Evolutionary conservation across 306 rosid species (phyloP).

Genomic region (Abrus precatorius): DNA sequence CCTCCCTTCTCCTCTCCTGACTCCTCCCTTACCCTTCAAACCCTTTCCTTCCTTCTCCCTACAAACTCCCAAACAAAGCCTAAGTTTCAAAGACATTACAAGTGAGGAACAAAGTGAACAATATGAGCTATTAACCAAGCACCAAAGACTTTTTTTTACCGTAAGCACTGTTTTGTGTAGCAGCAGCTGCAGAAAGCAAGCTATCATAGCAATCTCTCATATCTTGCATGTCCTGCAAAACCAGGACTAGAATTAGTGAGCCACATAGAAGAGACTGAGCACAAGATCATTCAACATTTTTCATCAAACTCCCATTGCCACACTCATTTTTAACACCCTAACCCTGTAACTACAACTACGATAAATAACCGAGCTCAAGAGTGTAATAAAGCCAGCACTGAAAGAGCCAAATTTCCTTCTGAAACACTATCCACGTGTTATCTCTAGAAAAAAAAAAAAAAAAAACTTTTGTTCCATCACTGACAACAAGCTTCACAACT

Average conservation of each 20-base stretch:
- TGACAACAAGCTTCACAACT: background rate
- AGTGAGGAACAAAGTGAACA: slow-evolving; percentile 9
- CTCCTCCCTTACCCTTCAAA: too few relatives aligned
- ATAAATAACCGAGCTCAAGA: background rate
- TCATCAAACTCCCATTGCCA: background rate
- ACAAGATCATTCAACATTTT: background rate
- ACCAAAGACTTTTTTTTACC: slow-evolving; percentile 55
- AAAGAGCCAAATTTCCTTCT: slow-evolving; percentile 26
- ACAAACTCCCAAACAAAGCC: too few relatives aligned
- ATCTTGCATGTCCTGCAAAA: slow-evolving; percentile 80
- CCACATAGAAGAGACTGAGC: background rate
- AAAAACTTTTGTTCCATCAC: background rate
- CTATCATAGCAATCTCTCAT: slow-evolving; percentile 90
- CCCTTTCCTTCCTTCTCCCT: too few relatives aligned
- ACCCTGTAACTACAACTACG: background rate
- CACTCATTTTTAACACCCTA: slow-evolving; percentile 17
- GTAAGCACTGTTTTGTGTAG: slow-evolving; percentile 82
- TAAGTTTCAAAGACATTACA: background rate
- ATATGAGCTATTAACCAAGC: slow-evolving; percentile 12
- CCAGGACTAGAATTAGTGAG: background rate
- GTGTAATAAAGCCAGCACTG: background rate
- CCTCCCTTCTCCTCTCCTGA: too few relatives aligned
- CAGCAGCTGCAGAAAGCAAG: slow-evolving; percentile 91
- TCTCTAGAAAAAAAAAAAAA: background rate
- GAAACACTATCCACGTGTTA: slow-evolving; percentile 14